Conservation (phyloP, 495 filamentous ascomycete species). For the Aspergillus sclerotioniger region DNA sequence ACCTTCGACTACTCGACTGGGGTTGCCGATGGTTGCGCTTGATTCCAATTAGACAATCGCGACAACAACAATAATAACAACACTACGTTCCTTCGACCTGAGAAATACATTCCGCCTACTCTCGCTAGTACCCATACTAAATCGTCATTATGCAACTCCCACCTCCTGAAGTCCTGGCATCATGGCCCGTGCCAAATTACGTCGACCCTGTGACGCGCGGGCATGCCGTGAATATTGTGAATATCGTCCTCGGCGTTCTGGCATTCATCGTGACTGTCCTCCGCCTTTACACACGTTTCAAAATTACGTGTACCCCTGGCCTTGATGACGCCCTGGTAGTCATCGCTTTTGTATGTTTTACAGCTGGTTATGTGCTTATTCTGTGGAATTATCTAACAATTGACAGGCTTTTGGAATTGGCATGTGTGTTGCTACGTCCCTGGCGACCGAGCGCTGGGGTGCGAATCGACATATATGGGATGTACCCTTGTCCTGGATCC, state of each 20-base stretch:
- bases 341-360: slow-evolving; percentile 28
- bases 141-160: slow-evolving; percentile 40
- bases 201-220: slow-evolving; percentile 51
- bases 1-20: slow-evolving; percentile 3
- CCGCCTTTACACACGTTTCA: slow-evolving; percentile 49
- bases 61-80: background rate
- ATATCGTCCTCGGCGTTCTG: slow-evolving; percentile 34
- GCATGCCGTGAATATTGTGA: slow-evolving; percentile 41
- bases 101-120: background rate
- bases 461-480: slow-evolving; percentile 60
- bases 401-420: slow-evolving; percentile 31
- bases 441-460: slow-evolving; percentile 44
- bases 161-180: slow-evolving; percentile 37
- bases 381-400: background rate
- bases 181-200: slow-evolving; percentile 59
- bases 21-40: slow-evolving; percentile 11
- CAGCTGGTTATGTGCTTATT: background rate
- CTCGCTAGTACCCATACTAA: background rate
- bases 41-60: slow-evolving; percentile 2
- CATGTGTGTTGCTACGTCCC: slow-evolving; percentile 42
- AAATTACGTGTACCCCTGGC: slow-evolving; percentile 45
- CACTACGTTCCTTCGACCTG: slow-evolving; percentile 2
- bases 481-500: slow-evolving; percentile 34
- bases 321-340: slow-evolving; percentile 50
- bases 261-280: slow-evolving; percentile 42